These are phyloP conservation scores for Pseudogymnoascus sp. DNA, from an alignment of 2,329 filamentous ascomycete species.

Conservation along the genomic window DNA sequence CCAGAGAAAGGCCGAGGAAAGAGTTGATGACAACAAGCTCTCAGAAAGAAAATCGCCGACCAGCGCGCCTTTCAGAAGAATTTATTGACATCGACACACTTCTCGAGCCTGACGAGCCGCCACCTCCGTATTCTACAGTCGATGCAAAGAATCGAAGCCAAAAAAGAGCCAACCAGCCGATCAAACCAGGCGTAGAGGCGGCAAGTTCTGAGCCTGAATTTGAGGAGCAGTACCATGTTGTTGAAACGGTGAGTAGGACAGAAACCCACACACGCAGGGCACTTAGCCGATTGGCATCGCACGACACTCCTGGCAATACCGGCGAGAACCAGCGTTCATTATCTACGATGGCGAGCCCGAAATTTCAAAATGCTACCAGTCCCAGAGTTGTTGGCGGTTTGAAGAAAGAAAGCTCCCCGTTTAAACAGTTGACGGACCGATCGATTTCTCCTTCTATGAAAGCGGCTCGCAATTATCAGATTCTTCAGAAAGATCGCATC, in stretches of 20 bases:
- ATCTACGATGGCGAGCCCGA: not conserved
- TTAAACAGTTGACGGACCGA: not conserved
- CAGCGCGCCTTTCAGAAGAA: slow-evolving; percentile 14
- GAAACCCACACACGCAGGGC: slow-evolving; percentile 22
- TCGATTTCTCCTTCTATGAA: slow-evolving; percentile 4
- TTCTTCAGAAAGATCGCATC: slow-evolving; percentile 10
- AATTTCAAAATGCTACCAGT: not conserved
- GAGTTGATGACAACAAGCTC: slow-evolving; percentile 12
- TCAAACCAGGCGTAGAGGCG: slow-evolving; percentile 12
- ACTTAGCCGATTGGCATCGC: slow-evolving; percentile 19
- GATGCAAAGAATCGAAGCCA: not conserved
- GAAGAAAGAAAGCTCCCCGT: not conserved
- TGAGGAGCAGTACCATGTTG: slow-evolving; percentile 16
- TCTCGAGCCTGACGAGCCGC: not conserved
- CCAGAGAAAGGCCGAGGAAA: slow-evolving; percentile 11
- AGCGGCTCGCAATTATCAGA: slow-evolving; percentile 5
- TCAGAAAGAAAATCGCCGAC: not conserved
- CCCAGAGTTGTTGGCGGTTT: not conserved
- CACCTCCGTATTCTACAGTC: not conserved
- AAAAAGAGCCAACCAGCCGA: slow-evolving; percentile 8
- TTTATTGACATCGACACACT: slow-evolving; percentile 28
- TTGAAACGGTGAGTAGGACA: slow-evolving; percentile 20
- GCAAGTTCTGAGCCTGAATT: not conserved
- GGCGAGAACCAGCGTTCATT: not conserved
- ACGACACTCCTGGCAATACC: not conserved